Evolutionary conservation across 371 early-diverging fungal species (phyloP), one percentile per base, ranked within the genome.

Genomic region (Dichotomocladium elegans): DNA sequence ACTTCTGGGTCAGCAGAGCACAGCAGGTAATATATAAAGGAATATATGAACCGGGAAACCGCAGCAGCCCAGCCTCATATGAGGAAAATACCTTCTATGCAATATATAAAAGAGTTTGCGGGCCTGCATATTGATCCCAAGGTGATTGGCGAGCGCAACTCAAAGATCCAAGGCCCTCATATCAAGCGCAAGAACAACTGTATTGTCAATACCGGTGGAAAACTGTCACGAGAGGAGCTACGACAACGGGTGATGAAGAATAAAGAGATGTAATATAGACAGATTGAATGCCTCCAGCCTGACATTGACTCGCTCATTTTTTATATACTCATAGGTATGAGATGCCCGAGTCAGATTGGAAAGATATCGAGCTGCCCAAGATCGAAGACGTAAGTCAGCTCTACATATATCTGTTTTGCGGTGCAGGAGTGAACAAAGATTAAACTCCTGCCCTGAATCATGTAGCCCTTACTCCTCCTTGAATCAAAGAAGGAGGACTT

Each of bases 1-100:
- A 21, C 79, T 94, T 77, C 80, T 95, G 1, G 96, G 96, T 0
- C 95, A 95, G 64, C 95, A 95, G 62, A 89, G 90, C 68, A 94
- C 92, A 11, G 94, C 92, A 52, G 87, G 85, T 86, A 81, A 30
- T 22, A 21, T 19, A 15, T 34, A 47, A 30, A 19, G n/a, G 47
- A 2, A 37, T 22, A 37, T 14, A 19, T 45, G 19, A 19, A 19
- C 7, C 7, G 42, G 42, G 25, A 11, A 15, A 41, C 40, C 25
- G 25, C 10, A 41, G 4, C 10, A n/a, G n/a, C 7, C 10, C 33
- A 24, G 19, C 12, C 25, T 17, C 15, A 24, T 35, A 31, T 27
- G n/a, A 45, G 19, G 10, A 31, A 15, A 24, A 24, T 48, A 3
- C 25, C n/a, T n/a, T 15, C n/a, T 12, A 24, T 27, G 31, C 11